Conservation (phyloP, 2,329 filamentous ascomycete genomes). For the Esteya vermicola region DNA sequence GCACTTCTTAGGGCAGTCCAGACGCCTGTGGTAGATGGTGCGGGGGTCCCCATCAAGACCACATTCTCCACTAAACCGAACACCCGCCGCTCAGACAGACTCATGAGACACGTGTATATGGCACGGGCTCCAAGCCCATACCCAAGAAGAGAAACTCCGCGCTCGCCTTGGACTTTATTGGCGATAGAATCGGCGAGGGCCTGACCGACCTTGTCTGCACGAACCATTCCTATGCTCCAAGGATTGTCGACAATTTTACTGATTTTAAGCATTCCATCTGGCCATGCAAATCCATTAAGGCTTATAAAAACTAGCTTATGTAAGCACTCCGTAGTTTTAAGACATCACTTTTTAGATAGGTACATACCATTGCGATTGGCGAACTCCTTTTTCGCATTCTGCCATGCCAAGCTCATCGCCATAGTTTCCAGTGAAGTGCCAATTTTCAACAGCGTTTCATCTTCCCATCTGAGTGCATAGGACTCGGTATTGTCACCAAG, state of each 20-base stretch:
- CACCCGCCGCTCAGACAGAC: conserved; percentile 62
- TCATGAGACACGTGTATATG: conserved; percentile 72
- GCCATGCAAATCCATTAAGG: conserved; percentile 28
- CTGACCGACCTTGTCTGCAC: conserved; percentile 57
- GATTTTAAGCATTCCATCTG: conserved; percentile 47
- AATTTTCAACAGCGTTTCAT: conserved; percentile 61
- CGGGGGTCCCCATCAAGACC: conserved; percentile 70
- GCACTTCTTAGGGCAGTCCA: conserved; percentile 71
- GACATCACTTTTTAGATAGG: not conserved
- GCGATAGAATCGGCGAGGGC: conserved; percentile 71
- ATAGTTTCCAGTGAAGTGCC: conserved; percentile 66
- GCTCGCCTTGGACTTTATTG: conserved; percentile 69
- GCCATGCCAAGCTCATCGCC: conserved; percentile 71
- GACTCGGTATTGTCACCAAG: conserved; percentile 61
- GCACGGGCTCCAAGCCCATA: conserved; percentile 72
- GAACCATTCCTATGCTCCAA: conserved; percentile 61
- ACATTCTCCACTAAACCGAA: conserved; percentile 82
- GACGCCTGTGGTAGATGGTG: conserved; percentile 53
- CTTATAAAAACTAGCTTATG: conserved; percentile 2
- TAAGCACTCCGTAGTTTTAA: not conserved
- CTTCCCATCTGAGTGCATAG: conserved; percentile 75
- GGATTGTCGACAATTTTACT: conserved; percentile 70
- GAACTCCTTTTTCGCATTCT: conserved; percentile 43
- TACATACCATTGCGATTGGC: conserved; percentile 30
- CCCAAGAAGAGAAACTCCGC: conserved; percentile 66